Percentiles rank a stretch among this genome's conserved stretches.
Evolutionary conservation across 139 green algal species (phyloP).

Genomic region (Chlamydomonas sp.): DNA sequence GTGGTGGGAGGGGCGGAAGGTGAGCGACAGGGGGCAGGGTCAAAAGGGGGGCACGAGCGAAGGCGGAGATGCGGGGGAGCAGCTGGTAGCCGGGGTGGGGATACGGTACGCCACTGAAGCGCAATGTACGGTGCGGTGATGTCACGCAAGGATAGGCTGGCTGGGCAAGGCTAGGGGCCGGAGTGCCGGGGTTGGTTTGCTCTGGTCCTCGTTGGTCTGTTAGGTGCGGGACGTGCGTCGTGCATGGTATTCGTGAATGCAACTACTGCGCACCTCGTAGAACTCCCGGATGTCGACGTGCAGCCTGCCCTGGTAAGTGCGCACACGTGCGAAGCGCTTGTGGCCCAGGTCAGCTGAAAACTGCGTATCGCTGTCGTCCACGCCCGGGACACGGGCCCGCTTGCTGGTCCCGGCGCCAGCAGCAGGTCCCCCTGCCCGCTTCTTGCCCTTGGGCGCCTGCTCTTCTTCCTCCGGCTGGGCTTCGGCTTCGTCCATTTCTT

Average conservation of each 20-base stretch:
- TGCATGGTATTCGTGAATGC: neutral
- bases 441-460: too few relatives aligned
- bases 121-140: neutral
- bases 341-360: too few relatives aligned
- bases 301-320: neutral
- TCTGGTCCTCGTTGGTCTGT: neutral
- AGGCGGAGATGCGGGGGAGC: neutral
- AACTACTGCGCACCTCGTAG: conserved; percentile 34
- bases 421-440: too few relatives aligned
- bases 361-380: too few relatives aligned
- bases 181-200: neutral
- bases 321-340: too few relatives aligned
- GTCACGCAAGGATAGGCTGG: neutral
- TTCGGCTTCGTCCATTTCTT: too few relatives aligned
- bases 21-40: neutral
- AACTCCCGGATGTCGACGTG: conserved; percentile 60
- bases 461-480: too few relatives aligned
- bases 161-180: too few relatives aligned
- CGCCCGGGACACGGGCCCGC: too few relatives aligned
- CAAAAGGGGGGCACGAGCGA: neutral
- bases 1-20: too few relatives aligned
- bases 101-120: neutral
- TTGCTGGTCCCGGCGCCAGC: too few relatives aligned
- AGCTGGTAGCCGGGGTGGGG: neutral
- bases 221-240: neutral